Evolutionary conservation across 1,284 basidiomycete genomes (phyloP), one percentile per base, ranked within the genome.

Genomic region (Trametes polyzona): DNA sequence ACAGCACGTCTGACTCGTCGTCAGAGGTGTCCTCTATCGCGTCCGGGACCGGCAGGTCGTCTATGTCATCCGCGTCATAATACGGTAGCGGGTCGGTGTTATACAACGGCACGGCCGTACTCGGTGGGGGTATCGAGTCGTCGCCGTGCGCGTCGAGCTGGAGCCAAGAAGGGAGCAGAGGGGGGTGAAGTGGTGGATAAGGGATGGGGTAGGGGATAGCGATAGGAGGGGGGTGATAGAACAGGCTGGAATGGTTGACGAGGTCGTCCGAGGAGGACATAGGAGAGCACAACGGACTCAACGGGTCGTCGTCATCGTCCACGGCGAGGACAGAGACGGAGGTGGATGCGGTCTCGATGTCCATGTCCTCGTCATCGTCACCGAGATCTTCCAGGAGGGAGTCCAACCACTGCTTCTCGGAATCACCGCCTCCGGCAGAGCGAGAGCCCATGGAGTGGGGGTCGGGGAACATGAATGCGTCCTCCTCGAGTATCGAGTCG

Each of bases 1-100:
- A 80, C 19, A 78, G 80, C 12, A 81, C 74, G 61, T 92, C 89
- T 17, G 88, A 89, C 76, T 91, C 90, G 74, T 92, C 89, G 73
- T 91, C 89, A 42, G 89, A 92, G 44, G 80, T 83, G 72, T 92
- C 89, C 69, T 91, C 89, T 76, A 91, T 88, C 47, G 87, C 86
- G 67, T 91, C 90, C 48, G 87, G 88, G 39, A 90, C 82, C 29
- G 84, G 76, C 35, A 83, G 76, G 64, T 87, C 84, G 67, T 88
- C 86, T 65, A 82, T 68, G 71, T 88, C 84, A 68, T 86, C 82
- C 58, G 77, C 69, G 67, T 84, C 77, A 64, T 77, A 80, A 64
- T 85, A 87, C 51, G 86, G 83, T 47, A 88, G 76, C 43, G 85
- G 78, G 66, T 83, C 79, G n/a, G n/a, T n/a, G 66, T 80, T 75